These are phyloP conservation scores for Azolla pinnata DNA, from an alignment of 75 land plant species.

Conservation along the genomic window DNA sequence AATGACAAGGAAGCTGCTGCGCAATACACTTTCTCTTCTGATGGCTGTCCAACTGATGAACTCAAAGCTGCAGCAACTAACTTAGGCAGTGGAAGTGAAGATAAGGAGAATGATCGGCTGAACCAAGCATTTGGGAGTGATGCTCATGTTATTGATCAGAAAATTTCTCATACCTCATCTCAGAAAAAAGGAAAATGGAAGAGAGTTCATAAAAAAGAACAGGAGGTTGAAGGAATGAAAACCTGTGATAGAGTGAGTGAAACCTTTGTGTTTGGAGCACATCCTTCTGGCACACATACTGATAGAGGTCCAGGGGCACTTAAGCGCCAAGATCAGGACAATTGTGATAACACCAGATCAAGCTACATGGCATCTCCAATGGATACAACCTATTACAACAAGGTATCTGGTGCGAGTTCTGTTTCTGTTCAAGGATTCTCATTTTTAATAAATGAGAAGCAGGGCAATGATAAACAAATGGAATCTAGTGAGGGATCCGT, in stretches of 20 bases:
- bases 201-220: not conserved
- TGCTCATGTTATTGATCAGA: not conserved
- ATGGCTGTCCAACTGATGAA: not conserved
- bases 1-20: too few relatives aligned
- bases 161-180: not conserved
- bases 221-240: not conserved
- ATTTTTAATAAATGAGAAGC: not conserved
- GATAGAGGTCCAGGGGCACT: not conserved
- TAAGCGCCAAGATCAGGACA: not conserved
- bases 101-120: not conserved
- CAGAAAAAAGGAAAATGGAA: slow-evolving; percentile 1
- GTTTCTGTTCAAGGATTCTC: too few relatives aligned
- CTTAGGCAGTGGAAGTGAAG: not conserved
- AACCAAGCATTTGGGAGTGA: not conserved
- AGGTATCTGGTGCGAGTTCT: not conserved
- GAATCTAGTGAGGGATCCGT: not conserved
- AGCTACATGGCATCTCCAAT: not conserved
- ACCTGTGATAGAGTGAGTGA: not conserved
- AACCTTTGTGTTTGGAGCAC: not conserved
- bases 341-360: not conserved
- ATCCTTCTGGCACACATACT: not conserved
- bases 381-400: not conserved
- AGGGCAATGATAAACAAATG: not conserved
- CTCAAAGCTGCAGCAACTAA: not conserved
- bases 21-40: too few relatives aligned